A percentile compares a stretch with the other conserved stretches of the same genome.
Evolutionary conservation across 1,139 yeast genomes (phyloP).

Genomic region (Suhomyces bokatorum): DNA sequence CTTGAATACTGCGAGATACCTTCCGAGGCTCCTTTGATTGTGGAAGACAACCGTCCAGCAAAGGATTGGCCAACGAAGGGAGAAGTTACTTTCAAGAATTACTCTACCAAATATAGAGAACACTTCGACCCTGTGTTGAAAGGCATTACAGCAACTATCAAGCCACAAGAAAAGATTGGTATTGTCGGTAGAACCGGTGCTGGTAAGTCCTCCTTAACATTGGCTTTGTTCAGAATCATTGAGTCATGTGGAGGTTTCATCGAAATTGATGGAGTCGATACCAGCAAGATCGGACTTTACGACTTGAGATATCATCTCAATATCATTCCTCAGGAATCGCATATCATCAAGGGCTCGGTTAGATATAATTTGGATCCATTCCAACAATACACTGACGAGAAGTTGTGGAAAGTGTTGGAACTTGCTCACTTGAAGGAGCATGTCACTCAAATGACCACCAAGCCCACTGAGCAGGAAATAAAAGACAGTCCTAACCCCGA

Average conservation of each 20-base stretch:
- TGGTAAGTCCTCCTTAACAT: constrained; percentile 32
- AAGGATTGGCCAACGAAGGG: constrained; percentile 29
- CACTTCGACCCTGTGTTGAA: constrained; percentile 31
- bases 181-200: constrained; percentile 38
- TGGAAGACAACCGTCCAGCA: constrained; percentile 27
- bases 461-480: constrained; percentile 23
- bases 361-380: constrained; percentile 35
- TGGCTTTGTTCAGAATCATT: constrained; percentile 32
- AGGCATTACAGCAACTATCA: constrained; percentile 23
- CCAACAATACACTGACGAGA: constrained; percentile 24
- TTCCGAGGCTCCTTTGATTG: constrained; percentile 28
- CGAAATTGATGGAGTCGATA: constrained; percentile 28
- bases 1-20: constrained; percentile 27
- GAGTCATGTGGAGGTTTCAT: constrained; percentile 30
- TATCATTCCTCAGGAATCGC: constrained; percentile 36
- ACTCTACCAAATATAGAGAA: constrained; percentile 30
- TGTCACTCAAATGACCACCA: constrained; percentile 29
- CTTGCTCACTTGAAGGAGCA: constrained; percentile 33
- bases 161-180: constrained; percentile 30
- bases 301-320: constrained; percentile 31
- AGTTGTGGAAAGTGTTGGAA: constrained; percentile 30
- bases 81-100: constrained; percentile 25
- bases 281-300: constrained; percentile 27
- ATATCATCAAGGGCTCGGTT: constrained; percentile 31
- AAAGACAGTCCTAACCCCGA: constrained; percentile 18